Base-by-base conservation (phyloP, 31 red algal species). In the Odonthalia washingtoniensis region DNA sequence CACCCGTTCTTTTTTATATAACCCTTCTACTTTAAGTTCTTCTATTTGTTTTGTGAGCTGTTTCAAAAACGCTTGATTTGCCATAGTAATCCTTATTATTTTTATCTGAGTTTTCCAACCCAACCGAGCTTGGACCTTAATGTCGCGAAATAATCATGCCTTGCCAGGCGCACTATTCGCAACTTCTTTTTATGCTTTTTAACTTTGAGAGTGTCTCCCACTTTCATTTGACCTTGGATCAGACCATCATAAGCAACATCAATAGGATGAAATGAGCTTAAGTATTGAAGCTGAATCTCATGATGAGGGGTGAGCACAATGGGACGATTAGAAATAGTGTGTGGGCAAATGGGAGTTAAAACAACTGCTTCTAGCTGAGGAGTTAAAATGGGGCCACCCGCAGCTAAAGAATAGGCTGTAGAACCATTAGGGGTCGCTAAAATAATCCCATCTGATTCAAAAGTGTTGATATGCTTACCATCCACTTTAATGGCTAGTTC, bases 281-380 rank as follows among this genome's bases (percentile, higher is more conserved):
- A 44, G 42, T 44, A 44, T 44, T 44, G 42, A 44, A 44, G 42
- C 42, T 44, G 42, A 44, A 44, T 44, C 42, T 44, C 42, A 44
- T 44, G 42, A 44, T 44, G 42, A 44, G 42, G 42, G 42, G 42
- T 44, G 97, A 99, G 95, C 18, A 99, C 95, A 74, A 99, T 94
- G 33, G 95, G 95, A 3, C 98, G 85, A 53, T 97, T 95, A 41
- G 92, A 95, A 41, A 99, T 78, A 33, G 83, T 93, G 70, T 99
- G 98, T 14, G 98, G 98, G 77, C 98, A 99, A 60, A 99, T 95
- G 36, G 98, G 98, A n/a, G 98, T 99, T 65, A 99, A 93, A 65
- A 96, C 65, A 80, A 99, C 97, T 35, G 95, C 98, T 42, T 95
- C 95, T 30, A 99, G 95, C 18, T 88, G 90, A 30, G 98, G 98